Percentiles rank a stretch among this genome's conserved stretches.
Conservation (phyloP, 2,329 filamentous ascomycete genomes). For the Fulvia fulva region DNA sequence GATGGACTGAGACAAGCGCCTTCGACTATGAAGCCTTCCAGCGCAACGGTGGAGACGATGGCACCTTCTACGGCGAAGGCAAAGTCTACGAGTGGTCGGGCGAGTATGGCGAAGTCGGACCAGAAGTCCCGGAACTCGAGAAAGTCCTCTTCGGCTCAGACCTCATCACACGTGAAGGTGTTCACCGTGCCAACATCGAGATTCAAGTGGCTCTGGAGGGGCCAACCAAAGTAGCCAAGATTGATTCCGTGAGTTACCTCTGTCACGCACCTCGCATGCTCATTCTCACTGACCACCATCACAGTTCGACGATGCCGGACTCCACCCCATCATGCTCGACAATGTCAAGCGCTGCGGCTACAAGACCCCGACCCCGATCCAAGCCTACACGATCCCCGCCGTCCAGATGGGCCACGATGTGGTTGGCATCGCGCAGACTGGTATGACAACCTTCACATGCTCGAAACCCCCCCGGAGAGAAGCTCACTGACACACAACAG, state of each 20-base stretch:
- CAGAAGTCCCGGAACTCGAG: constrained; percentile 67
- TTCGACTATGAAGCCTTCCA: constrained; percentile 30
- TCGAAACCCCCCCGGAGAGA: neutral
- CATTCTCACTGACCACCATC: constrained; percentile 14
- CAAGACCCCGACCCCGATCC: constrained; percentile 73
- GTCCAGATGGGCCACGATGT: constrained; percentile 74
- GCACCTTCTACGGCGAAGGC: constrained; percentile 54
- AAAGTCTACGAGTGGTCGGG: constrained; percentile 77
- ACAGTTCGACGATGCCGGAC: constrained; percentile 69
- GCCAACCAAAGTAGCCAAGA: constrained; percentile 44
- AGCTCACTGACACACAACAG: constrained; percentile 44
- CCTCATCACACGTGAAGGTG: constrained; percentile 53
- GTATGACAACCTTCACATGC: constrained; percentile 48
- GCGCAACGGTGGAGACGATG: constrained; percentile 11
- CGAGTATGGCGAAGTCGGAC: constrained; percentile 81
- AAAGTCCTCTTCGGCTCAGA: constrained; percentile 64
- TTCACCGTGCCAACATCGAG: constrained; percentile 58
- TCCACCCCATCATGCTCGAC: constrained; percentile 77
- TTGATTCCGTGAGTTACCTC: constrained; percentile 45
- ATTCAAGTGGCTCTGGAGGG: constrained; percentile 52
- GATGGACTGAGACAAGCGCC: constrained; percentile 27
- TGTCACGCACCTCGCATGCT: neutral
- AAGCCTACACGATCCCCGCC: constrained; percentile 77
- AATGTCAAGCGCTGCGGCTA: constrained; percentile 76
- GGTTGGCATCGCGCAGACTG: constrained; percentile 87